Conservation (phyloP, 305 asterid species). For the Fraxinus nigra region DNA sequence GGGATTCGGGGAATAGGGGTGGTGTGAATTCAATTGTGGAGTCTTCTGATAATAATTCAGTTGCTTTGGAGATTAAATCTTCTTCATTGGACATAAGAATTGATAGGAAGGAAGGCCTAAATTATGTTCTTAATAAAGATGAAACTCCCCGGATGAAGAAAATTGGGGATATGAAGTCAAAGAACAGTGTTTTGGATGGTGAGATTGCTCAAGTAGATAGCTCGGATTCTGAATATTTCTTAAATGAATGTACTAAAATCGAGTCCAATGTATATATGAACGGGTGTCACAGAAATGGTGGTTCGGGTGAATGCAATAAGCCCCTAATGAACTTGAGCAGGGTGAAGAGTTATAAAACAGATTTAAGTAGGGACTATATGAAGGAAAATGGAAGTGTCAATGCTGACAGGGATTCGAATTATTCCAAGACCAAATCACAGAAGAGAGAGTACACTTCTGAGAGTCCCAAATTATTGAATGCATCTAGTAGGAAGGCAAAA, state of each 20-base stretch:
- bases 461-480: not conserved
- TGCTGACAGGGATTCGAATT: conserved; percentile 3
- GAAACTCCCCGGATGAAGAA: conserved; percentile 15
- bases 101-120: conserved; percentile 23
- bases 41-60: conserved; percentile 59
- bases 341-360: not conserved
- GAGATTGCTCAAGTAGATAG: conserved; percentile 31
- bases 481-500: not conserved
- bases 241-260: conserved; percentile 43
- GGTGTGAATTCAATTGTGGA: conserved; percentile 48
- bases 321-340: not conserved
- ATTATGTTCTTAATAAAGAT: conserved; percentile 6
- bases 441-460: conserved; percentile 21
- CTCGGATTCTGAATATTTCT: conserved; percentile 62
- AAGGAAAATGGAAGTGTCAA: conserved; percentile 12
- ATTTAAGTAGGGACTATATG: not conserved
- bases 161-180: conserved; percentile 28
- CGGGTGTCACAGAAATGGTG: conserved; percentile 16
- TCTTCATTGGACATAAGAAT: conserved; percentile 45
- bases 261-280: conserved; percentile 47
- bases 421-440: conserved; percentile 24
- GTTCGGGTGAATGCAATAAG: conserved; percentile 15
- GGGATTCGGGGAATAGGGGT: conserved; percentile 44
- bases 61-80: conserved; percentile 52
- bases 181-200: conserved; percentile 26